Evolutionary conservation across 2,329 filamentous ascomycete genomes (phyloP).

Genomic region (Davidsoniella eucalypti): DNA sequence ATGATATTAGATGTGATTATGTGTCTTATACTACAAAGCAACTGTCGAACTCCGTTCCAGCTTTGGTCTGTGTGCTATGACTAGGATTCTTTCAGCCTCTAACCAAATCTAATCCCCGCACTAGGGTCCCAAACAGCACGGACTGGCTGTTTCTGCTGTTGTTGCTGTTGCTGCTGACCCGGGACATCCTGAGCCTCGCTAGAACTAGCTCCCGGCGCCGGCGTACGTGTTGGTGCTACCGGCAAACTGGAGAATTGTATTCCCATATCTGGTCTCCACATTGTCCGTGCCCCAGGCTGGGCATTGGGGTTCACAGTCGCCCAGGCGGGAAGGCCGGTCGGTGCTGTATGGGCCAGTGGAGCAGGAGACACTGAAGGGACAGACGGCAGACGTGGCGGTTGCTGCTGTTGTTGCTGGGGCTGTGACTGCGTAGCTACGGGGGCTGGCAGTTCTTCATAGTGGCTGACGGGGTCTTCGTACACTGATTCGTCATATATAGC

Average conservation of each 20-base stretch:
- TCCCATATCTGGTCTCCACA: constrained; percentile 69
- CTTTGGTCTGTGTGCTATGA: background rate
- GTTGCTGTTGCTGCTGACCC: constrained; percentile 15
- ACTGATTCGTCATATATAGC: constrained; percentile 14
- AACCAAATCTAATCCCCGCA: constrained; percentile 13
- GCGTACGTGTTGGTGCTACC: constrained; percentile 18
- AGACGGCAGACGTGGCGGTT: background rate
- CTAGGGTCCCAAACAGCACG: constrained; percentile 10
- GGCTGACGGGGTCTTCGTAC: constrained; percentile 15
- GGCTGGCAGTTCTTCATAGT: constrained; percentile 1
- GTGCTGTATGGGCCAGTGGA: constrained; percentile 21
- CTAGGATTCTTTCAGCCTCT: constrained; percentile 11
- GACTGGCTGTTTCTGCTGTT: constrained; percentile 5
- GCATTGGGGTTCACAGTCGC: background rate
- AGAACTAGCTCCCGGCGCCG: constrained; percentile 13
- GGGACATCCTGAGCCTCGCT: constrained; percentile 11
- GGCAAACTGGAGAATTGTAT: constrained; percentile 51
- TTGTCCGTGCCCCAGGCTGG: constrained; percentile 23
- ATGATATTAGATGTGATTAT: too few species aligned
- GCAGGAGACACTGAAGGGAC: constrained; percentile 26
- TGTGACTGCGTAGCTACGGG: background rate
- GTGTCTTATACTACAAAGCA: too few species aligned
- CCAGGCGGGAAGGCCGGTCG: constrained; percentile 19
- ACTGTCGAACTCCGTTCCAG: background rate
- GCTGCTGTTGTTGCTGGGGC: background rate